These are phyloP conservation scores for Sugiyamaella boreocaroliniensis DNA, from an alignment of 805 yeast species.

Conservation along the genomic window DNA sequence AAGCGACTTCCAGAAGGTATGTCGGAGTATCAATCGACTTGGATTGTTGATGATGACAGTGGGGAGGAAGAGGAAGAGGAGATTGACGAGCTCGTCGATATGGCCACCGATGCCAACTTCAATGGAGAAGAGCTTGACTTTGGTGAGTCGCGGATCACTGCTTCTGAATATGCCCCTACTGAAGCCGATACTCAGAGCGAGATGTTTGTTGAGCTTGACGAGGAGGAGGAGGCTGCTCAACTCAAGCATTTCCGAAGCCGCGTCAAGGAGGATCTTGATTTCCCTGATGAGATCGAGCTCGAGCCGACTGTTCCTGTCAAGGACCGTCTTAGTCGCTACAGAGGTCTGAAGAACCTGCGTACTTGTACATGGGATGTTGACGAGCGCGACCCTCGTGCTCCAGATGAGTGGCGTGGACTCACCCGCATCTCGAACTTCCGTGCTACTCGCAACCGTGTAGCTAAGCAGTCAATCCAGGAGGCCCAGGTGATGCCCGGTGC, in stretches of 20 bases:
- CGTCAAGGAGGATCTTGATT: conserved; percentile 80
- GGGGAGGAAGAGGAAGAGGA: conserved; percentile 38
- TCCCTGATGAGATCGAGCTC: conserved; percentile 92
- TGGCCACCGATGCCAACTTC: conserved; percentile 11
- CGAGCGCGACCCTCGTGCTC: conserved; percentile 70
- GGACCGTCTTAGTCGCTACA: conserved; percentile 67
- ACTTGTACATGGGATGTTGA: conserved; percentile 83
- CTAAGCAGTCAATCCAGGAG: conserved; percentile 47
- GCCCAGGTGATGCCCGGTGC: conserved; percentile 56
- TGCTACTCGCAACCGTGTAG: conserved; percentile 62
- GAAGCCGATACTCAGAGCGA: conserved; percentile 46
- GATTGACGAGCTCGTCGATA: conserved; percentile 22
- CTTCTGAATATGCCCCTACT: conserved; percentile 34
- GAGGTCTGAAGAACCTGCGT: conserved; percentile 80
- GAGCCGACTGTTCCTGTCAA: conserved; percentile 68
- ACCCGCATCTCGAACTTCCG: conserved; percentile 69
- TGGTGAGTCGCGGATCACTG: conserved; percentile 11
- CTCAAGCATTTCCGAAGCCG: conserved; percentile 56
- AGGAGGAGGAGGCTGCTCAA: conserved; percentile 81
- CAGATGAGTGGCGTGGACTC: conserved; percentile 70
- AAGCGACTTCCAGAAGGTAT: conserved; percentile 58
- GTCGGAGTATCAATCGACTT: conserved; percentile 69
- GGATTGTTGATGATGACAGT: conserved; percentile 50
- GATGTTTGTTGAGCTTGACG: conserved; percentile 62
- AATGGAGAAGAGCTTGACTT: conserved; percentile 24